Base-by-base conservation (phyloP, 371 early-diverging fungal species). In the Zychaea mexicana region DNA sequence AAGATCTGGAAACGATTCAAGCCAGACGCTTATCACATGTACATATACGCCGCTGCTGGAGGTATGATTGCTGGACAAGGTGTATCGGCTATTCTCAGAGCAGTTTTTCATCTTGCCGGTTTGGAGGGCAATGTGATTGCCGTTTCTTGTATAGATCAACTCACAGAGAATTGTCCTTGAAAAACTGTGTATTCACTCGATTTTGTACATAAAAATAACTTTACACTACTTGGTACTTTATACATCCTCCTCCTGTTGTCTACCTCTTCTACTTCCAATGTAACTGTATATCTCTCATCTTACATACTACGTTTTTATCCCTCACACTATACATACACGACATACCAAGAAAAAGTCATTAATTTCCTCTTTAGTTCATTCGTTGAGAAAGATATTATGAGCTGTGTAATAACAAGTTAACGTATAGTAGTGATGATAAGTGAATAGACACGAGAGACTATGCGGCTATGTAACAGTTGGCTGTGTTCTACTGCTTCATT, bases 41-140 rank as follows among this genome's bases (percentile, higher is more conserved):
- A 72, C 55, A 74, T 83, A 80, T 88, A 82, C 70, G 74, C 84
- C 17, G 73, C 85, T 31, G 88, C 91, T 33, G 84, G 81, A 61
- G 92, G 92, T 53, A 67, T 90, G 64, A 86, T 91, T 71, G 89
- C 90, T 62, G 92, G 92, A 47, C 88, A 88, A 64, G 92, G 92
- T 67, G 83, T 91, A 36, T 81, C 84, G 30, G 91, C 89, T 49
- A 75, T 90, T 53, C 61, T 89, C 63, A 75, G 84, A 61, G 90
- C 90, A 28, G 65, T 88, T 33, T 73, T 87, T 59, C 79, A 75
- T 27, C 67, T 91, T 10, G 64, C 67, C 15, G 63, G 62, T 52
- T 71, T 81, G 24, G 31, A 62, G 21, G 61, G 62, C 15, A 63
- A 76, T 53, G 33, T 66, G 30, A 66, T 57, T 52, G 55, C 60